These are phyloP conservation scores for Leishmania amazonensis DNA, from an alignment of 208 protist genomes.

Conservation along the genomic window DNA sequence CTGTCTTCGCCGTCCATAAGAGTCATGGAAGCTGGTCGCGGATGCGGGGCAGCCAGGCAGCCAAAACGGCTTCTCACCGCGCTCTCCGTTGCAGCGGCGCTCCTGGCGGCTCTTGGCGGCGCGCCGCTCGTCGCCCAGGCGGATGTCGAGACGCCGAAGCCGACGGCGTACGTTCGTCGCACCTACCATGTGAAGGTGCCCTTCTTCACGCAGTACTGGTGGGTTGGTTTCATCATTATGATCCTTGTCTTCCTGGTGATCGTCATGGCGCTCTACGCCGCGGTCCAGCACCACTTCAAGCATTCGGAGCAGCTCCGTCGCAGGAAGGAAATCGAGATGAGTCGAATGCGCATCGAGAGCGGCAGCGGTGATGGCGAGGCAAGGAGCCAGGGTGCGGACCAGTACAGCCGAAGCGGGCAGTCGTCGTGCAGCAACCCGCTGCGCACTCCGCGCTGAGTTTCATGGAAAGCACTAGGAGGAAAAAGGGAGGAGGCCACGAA, in stretches of 20 bases:
- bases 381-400: neutral
- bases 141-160: conserved; percentile 1
- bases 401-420: neutral
- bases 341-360: neutral
- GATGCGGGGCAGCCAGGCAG: neutral
- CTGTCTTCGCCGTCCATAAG: neutral
- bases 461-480: neutral
- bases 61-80: neutral
- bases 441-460: neutral
- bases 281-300: conserved; percentile 44
- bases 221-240: conserved; percentile 47
- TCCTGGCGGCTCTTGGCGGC: neutral
- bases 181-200: conserved; percentile 32
- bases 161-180: conserved; percentile 29
- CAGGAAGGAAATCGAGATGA: conserved; percentile 38
- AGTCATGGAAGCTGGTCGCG: neutral
- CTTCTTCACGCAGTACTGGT: conserved; percentile 45
- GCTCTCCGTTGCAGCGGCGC: neutral
- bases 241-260: conserved; percentile 33
- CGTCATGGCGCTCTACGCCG: conserved; percentile 30
- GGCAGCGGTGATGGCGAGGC: conserved; percentile 11
- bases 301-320: conserved; percentile 35
- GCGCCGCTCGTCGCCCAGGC: neutral
- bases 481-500: neutral
- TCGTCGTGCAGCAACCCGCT: conserved; percentile 10